These are phyloP conservation scores for Thecaphora thlaspeos DNA, from an alignment of 1,284 basidiomycete species.

Conservation along the genomic window DNA sequence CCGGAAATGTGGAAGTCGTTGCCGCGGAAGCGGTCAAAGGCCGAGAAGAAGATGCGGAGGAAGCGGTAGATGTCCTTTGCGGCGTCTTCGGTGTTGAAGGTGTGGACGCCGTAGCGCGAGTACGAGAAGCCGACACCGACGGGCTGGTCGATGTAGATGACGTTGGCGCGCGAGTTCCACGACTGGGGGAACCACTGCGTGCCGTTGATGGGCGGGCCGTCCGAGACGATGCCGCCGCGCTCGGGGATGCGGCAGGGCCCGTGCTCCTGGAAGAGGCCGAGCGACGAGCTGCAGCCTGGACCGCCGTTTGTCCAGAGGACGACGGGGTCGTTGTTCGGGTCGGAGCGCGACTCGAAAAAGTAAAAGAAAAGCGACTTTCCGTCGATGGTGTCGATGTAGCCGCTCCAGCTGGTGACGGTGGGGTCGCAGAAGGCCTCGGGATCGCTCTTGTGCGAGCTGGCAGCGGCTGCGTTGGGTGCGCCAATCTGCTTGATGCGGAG, in stretches of 20 bases:
- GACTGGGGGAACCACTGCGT: conserved; percentile 67
- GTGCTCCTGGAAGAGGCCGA: conserved; percentile 68
- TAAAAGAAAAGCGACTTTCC: conserved; percentile 77
- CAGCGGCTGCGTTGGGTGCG: neutral
- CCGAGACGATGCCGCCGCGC: conserved; percentile 10
- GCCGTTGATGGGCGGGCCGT: conserved; percentile 60
- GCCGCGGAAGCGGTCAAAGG: conserved; percentile 50
- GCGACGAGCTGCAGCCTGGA: conserved; percentile 58
- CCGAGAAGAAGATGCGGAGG: conserved; percentile 58
- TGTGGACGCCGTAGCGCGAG: conserved; percentile 66
- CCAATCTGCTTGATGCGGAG: conserved; percentile 46
- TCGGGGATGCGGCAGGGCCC: conserved; percentile 61
- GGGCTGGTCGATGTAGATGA: conserved; percentile 72
- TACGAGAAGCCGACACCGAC: conserved; percentile 73
- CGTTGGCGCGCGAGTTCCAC: conserved; percentile 69
- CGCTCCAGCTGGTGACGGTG: conserved; percentile 48
- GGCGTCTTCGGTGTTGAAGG: conserved; percentile 55
- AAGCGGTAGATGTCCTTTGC: conserved; percentile 57
- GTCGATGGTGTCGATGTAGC: conserved; percentile 65
- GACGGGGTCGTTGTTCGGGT: conserved; percentile 69
- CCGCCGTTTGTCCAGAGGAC: conserved; percentile 52
- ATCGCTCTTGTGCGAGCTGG: conserved; percentile 5
- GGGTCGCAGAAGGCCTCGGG: conserved; percentile 51
- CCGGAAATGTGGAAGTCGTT: conserved; percentile 50
- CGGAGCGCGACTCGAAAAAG: conserved; percentile 74